A percentile compares a stretch with the other conserved stretches of the same genome.
Evolutionary conservation across 352 stramenopile species (phyloP).

Genomic region (Paralagenidium karlingii): DNA sequence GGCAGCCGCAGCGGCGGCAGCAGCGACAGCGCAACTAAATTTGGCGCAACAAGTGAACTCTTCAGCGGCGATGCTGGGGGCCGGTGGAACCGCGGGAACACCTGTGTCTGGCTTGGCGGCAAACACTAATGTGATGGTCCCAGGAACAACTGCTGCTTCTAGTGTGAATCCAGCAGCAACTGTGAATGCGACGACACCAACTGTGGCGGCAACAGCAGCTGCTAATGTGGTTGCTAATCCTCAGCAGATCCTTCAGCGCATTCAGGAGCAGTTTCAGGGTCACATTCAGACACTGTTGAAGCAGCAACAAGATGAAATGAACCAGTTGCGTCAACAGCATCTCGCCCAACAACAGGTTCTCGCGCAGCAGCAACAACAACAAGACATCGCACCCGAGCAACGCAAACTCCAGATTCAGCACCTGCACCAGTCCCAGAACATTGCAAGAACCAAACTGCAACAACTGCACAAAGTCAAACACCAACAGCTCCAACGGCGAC

Average conservation of each 20-base stretch:
- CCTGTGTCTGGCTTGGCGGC: background rate
- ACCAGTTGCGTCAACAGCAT: conserved; percentile 64
- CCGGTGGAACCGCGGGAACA: background rate
- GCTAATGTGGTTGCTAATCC: conserved; percentile 23
- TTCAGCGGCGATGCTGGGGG: conserved; percentile 2
- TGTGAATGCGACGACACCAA: conserved; percentile 3
- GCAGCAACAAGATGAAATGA: conserved; percentile 65
- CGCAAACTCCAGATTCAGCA: conserved; percentile 59
- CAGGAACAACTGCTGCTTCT: conserved; percentile 3
- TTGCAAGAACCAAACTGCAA: conserved; percentile 47
- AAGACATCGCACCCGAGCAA: conserved; percentile 39
- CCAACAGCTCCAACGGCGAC: conserved; percentile 65
- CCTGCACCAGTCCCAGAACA: conserved; percentile 59
- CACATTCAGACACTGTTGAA: conserved; percentile 61
- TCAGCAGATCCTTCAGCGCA: conserved; percentile 69
- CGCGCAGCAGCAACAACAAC: conserved; percentile 50
- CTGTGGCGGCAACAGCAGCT: conserved; percentile 3
- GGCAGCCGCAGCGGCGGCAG: too few relatives aligned
- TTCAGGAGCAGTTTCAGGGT: conserved; percentile 72
- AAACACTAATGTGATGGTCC: too few relatives aligned
- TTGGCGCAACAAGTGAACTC: conserved; percentile 3
- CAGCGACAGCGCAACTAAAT: background rate
- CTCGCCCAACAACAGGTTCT: conserved; percentile 67
- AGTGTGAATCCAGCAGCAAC: conserved; percentile 2
- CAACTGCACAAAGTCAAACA: conserved; percentile 74